Base-by-base conservation (phyloP, 2,329 filamentous ascomycete genomes). In the Aquanectria penicillioides region DNA sequence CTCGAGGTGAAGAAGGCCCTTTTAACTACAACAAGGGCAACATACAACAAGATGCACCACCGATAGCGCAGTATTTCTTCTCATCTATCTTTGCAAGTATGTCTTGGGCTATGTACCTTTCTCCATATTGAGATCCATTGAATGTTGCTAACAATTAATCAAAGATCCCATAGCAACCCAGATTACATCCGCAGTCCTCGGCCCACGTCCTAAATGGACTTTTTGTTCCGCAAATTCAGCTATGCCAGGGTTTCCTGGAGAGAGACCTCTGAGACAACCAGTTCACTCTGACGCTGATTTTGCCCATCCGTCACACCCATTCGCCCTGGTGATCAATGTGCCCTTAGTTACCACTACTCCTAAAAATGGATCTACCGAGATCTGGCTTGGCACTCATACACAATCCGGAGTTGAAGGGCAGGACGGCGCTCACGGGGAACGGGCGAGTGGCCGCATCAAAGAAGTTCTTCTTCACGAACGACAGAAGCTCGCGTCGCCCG, bases 11-110 rank as follows among this genome's bases (percentile, higher is more conserved):
- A 17, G 77, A 84, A 13, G 80, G 81, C 0, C 84, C 84, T 0
- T 89, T 82, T 75, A 89, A 89, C 64, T 88, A 88, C 68, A 88
- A 88, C 66, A 80, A 80, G 43, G 84, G 83, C 2, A 89, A 88
- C 61, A 75, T 88, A 28, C 86, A 89, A 61, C 86, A 89, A 67
- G 85, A 88, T 62, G 77, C 86, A 0, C 84, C 83, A 0, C 79
- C 84, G 2, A 79, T 81, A 0, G 71, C 74, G 0, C 71, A 83
- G 37, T 81, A 78, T 61, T 85, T 86, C 51, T 73, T 77, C 15
- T 71, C 77, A 1, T 74, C 74, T 4, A 82, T 88, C 22, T 86
- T 87, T 54, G 70, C 82, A 10, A 89, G 84, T 86, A 71, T 47
- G 75, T 63, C 8, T 15, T 13, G 5, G 9, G n/a, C 20, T 10